Conservation (phyloP, 2,329 filamentous ascomycete species). For the Fusarium falciforme region DNA sequence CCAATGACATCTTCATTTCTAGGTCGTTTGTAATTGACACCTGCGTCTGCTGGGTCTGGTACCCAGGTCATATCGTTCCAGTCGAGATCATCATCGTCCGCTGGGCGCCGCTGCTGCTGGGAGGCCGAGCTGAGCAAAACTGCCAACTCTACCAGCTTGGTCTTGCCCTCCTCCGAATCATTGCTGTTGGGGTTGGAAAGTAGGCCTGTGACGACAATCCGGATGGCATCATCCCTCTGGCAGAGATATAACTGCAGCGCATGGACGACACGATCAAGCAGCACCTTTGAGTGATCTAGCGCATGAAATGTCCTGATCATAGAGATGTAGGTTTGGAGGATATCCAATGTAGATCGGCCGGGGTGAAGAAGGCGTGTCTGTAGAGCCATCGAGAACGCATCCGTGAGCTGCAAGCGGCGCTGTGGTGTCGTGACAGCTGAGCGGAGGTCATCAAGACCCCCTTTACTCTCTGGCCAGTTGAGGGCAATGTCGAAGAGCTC, state of each 20-base stretch:
- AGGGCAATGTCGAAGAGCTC: conserved; percentile 85
- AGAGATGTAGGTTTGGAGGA: conserved; percentile 80
- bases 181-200: conserved; percentile 70
- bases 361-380: conserved; percentile 77
- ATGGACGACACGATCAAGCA: conserved; percentile 79
- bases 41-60: conserved; percentile 92
- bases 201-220: conserved; percentile 80
- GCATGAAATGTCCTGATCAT: conserved; percentile 83
- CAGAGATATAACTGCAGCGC: conserved; percentile 81
- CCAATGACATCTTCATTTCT: conserved; percentile 93
- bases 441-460: conserved; percentile 79
- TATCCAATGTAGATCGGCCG: conserved; percentile 79
- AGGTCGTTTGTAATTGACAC: conserved; percentile 89
- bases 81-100: conserved; percentile 78
- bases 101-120: conserved; percentile 62
- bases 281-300: conserved; percentile 80
- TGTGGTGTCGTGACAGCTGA: conserved; percentile 76
- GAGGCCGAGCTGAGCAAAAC: conserved; percentile 72
- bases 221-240: conserved; percentile 80
- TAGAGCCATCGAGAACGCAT: conserved; percentile 74
- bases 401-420: conserved; percentile 76
- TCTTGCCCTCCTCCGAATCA: conserved; percentile 58
- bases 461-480: conserved; percentile 77
- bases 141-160: conserved; percentile 74
- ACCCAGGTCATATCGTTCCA: conserved; percentile 96